Evolutionary conservation across 306 rosid species (phyloP).

Genomic region (Vigna hirtella): DNA sequence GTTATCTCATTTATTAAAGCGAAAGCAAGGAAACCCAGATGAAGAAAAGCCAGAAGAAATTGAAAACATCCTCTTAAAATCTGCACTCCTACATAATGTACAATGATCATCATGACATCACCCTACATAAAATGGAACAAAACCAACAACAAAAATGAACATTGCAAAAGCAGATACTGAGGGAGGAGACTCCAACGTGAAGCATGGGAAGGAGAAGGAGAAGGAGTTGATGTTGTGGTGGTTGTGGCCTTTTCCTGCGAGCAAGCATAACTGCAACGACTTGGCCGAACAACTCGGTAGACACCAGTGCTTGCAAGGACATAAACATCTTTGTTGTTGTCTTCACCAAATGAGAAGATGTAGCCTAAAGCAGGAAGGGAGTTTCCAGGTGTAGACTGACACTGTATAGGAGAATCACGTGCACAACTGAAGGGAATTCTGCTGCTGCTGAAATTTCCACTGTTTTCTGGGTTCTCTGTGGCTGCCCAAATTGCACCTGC

Average conservation of each 20-base stretch:
- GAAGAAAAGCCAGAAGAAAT: background rate
- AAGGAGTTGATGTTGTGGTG: slow-evolving; percentile 27
- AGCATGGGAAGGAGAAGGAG: slow-evolving; percentile 47
- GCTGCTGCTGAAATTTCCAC: slow-evolving; percentile 75
- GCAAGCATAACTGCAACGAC: slow-evolving; percentile 68
- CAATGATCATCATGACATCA: slow-evolving; percentile 24
- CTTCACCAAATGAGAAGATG: slow-evolving; percentile 80
- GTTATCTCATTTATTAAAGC: background rate
- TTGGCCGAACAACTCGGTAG: slow-evolving; percentile 76
- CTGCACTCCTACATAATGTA: slow-evolving; percentile 13
- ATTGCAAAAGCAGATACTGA: slow-evolving; percentile 38
- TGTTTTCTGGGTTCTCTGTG: slow-evolving; percentile 68
- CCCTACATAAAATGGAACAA: slow-evolving; percentile 37
- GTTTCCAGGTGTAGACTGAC: slow-evolving; percentile 61
- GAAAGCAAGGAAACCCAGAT: background rate
- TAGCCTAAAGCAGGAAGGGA: slow-evolving; percentile 72
- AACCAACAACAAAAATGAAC: slow-evolving; percentile 41
- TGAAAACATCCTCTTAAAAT: background rate
- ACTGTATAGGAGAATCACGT: slow-evolving; percentile 66
- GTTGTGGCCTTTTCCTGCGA: slow-evolving; percentile 64
- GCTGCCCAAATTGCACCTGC: slow-evolving; percentile 82
- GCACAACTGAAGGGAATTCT: slow-evolving; percentile 74
- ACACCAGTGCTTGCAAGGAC: slow-evolving; percentile 75
- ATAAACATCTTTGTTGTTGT: slow-evolving; percentile 74
- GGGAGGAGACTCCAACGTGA: slow-evolving; percentile 21